Percentiles rank a stretch among this genome's conserved stretches.
Evolutionary conservation across 306 rosid species (phyloP).

Genomic region (Quillaja saponaria): DNA sequence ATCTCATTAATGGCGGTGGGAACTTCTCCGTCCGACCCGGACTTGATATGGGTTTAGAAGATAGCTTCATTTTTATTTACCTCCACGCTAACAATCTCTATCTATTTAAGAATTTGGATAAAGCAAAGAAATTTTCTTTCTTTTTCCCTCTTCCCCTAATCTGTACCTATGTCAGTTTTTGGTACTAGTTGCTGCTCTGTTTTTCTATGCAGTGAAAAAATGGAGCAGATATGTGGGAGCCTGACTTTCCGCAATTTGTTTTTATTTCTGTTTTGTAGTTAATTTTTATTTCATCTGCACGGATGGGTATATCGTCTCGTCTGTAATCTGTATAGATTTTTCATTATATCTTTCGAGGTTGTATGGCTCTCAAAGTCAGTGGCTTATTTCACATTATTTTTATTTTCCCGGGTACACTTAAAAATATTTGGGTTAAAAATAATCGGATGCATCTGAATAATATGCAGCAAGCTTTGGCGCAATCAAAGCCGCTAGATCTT

Average conservation of each 20-base stretch:
- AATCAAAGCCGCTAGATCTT: constrained; percentile 11
- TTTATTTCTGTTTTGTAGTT: constrained; percentile 18
- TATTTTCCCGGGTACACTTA: neutral
- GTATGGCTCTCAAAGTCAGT: constrained; percentile 24
- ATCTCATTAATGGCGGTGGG: constrained; percentile 92
- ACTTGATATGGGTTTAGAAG: constrained; percentile 71
- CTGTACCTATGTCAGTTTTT: constrained; percentile 4
- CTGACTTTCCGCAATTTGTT: constrained; percentile 22
- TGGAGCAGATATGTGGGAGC: constrained; percentile 14
- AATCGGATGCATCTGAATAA: neutral
- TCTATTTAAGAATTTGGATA: neutral
- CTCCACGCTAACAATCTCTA: neutral
- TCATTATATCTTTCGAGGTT: constrained; percentile 32
- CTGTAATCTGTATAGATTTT: constrained; percentile 36
- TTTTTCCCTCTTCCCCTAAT: neutral
- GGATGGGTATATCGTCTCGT: constrained; percentile 51
- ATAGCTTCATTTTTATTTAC: constrained; percentile 50
- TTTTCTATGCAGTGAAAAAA: constrained; percentile 11
- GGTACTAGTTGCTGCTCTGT: neutral
- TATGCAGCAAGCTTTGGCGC: neutral
- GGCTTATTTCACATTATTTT: neutral
- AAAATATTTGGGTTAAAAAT: neutral
- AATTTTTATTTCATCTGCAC: constrained; percentile 38
- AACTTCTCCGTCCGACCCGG: constrained; percentile 81
- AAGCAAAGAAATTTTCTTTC: neutral